A percentile compares a stretch with the other conserved stretches of the same genome.
Evolutionary conservation across 345 rosid species (phyloP).

Genomic region (Linum trigynum): DNA sequence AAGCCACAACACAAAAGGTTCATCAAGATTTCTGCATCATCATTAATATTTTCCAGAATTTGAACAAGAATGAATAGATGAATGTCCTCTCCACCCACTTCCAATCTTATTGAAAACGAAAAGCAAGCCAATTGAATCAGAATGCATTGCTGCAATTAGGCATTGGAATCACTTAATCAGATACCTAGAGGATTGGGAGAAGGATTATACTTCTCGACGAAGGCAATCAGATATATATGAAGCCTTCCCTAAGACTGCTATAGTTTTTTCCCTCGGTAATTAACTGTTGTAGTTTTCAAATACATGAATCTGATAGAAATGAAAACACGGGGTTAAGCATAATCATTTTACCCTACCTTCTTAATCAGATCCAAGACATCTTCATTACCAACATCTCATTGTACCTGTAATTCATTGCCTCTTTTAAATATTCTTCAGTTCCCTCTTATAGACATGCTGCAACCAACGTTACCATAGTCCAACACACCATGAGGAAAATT

Average conservation of each 20-base stretch:
- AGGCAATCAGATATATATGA: neutral
- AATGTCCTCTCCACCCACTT: too few relatives aligned
- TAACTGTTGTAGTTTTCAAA: conserved; percentile 5
- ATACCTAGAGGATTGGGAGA: conserved; percentile 1
- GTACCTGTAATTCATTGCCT: conserved; percentile 98
- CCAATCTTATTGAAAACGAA: too few relatives aligned
- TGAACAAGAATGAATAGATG: too few relatives aligned
- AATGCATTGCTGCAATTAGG: too few relatives aligned
- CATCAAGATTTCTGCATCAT: too few relatives aligned
- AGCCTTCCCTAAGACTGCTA: conserved; percentile 2
- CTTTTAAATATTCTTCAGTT: conserved; percentile 96
- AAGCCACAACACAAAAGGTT: too few relatives aligned
- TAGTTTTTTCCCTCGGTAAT: too few relatives aligned
- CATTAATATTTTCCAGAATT: too few relatives aligned
- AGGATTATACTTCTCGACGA: neutral
- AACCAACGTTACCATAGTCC: conserved; percentile 20
- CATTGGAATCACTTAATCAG: too few relatives aligned
- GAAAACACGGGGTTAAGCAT: conserved; percentile 9
- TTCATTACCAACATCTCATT: conserved; percentile 97
- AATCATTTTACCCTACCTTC: conserved; percentile 43
- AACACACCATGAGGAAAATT: conserved; percentile 13
- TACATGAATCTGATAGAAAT: conserved; percentile 7
- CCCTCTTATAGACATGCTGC: conserved; percentile 99
- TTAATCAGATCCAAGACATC: conserved; percentile 97
- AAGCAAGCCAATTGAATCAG: too few relatives aligned